These are phyloP conservation scores for Curvularia verruculosa DNA, from an alignment of 2,329 filamentous ascomycete species.

Conservation along the genomic window DNA sequence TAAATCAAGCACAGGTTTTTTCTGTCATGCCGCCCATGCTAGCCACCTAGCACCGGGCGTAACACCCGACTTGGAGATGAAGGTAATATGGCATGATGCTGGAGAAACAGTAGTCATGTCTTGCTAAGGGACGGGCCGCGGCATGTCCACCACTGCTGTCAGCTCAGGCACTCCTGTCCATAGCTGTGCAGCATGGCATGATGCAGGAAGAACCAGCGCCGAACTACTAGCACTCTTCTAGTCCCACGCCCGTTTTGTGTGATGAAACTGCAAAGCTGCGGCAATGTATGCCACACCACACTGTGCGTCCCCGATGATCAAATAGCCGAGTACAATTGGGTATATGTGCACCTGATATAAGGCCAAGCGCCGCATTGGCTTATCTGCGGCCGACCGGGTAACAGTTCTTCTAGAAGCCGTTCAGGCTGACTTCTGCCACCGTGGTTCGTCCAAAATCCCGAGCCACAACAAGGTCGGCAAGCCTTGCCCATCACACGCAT, in stretches of 20 bases:
- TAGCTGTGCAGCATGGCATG: not conserved
- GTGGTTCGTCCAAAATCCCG: conserved; percentile 22
- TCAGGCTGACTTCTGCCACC: conserved; percentile 23
- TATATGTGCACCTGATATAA: conserved; percentile 42
- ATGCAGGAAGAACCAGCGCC: not conserved
- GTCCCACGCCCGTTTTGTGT: conserved; percentile 36
- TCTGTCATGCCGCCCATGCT: conserved; percentile 32
- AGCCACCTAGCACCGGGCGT: conserved; percentile 14
- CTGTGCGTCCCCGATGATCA: conserved; percentile 37
- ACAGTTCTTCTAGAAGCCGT: conserved; percentile 36
- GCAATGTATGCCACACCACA: conserved; percentile 8
- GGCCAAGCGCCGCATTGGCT: conserved; percentile 32
- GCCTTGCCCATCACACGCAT: conserved; percentile 4
- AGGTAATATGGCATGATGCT: conserved; percentile 6
- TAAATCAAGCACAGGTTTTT: conserved; percentile 27
- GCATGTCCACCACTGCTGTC: conserved; percentile 19
- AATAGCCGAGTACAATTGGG: conserved; percentile 43
- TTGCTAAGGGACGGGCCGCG: conserved; percentile 39
- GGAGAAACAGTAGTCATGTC: conserved; percentile 1
- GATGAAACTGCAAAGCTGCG: conserved; percentile 32
- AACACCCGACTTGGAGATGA: conserved; percentile 9
- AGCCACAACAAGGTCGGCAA: conserved; percentile 12
- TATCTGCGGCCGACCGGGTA: conserved; percentile 29
- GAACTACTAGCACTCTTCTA: not conserved
- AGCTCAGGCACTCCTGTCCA: conserved; percentile 9